Percentiles rank a stretch among this genome's conserved stretches.
Evolutionary conservation across 768 basidiomycete species (phyloP).

Genomic region (Hysterangium stoloniferum): DNA sequence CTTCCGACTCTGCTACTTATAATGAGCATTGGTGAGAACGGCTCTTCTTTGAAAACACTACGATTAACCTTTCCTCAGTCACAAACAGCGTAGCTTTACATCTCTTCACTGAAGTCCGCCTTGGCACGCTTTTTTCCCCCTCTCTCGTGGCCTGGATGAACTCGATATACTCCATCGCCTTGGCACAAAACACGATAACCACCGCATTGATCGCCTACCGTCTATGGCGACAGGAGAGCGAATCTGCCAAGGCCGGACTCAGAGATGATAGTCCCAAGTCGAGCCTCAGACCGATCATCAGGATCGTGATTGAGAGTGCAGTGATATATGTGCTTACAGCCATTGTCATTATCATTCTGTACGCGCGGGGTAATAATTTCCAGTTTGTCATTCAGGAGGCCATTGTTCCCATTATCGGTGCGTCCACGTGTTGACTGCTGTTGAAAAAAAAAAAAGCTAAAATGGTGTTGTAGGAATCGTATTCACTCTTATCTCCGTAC

Average conservation of each 20-base stretch:
- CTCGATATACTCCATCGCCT: not conserved
- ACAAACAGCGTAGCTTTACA: slow-evolving; percentile 1
- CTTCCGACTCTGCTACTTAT: slow-evolving; percentile 13
- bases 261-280: not conserved
- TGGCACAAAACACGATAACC: slow-evolving; percentile 1
- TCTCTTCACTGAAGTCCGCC: not conserved
- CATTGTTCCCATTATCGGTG: not conserved
- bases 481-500: not conserved
- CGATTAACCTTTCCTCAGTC: not conserved
- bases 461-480: not conserved
- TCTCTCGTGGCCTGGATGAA: not conserved
- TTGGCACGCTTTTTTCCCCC: not conserved
- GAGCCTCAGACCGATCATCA: not conserved
- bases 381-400: not conserved
- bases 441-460: not conserved
- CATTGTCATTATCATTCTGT: slow-evolving; percentile 1
- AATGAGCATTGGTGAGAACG: not conserved
- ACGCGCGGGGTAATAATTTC: not conserved
- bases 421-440: not conserved
- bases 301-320: not conserved
- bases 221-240: not conserved
- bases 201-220: not conserved
- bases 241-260: not conserved
- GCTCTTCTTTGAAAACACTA: not conserved
- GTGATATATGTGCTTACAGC: not conserved